Conservation (phyloP, 163 green algal species). For the Scenedesmus sp. region DNA sequence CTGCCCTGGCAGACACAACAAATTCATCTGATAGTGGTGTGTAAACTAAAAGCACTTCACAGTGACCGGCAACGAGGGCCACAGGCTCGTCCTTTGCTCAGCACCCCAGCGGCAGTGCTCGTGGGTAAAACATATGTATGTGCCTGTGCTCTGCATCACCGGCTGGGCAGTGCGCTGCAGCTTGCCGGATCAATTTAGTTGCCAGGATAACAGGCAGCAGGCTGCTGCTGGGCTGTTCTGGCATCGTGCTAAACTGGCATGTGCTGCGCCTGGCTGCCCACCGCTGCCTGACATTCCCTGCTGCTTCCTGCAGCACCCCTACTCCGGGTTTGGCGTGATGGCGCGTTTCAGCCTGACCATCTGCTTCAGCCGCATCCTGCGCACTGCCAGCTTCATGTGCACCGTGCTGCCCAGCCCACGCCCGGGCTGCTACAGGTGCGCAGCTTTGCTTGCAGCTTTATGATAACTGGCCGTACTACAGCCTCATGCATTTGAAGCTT, state of each 20-base stretch:
- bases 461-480: neutral
- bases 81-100: no score
- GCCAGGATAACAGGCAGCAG: neutral
- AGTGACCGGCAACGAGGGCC: no score
- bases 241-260: neutral
- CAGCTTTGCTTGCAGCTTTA: neutral
- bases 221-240: neutral
- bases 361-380: conserved; percentile 66
- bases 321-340: conserved; percentile 82
- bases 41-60: neutral
- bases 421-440: conserved; percentile 72
- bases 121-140: no score
- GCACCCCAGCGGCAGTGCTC: no score
- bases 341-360: conserved; percentile 74
- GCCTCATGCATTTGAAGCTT: no score
- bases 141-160: no score
- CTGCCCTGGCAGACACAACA: neutral
- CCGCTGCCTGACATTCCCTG: neutral
- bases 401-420: conserved; percentile 83
- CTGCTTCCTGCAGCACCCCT: conserved; percentile 57
- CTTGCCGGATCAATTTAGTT: neutral
- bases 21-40: neutral
- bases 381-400: conserved; percentile 76
- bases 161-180: no score
- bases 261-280: neutral